Conservation (phyloP, 805 yeast genomes). For the Suhomyces canberraensis region DNA sequence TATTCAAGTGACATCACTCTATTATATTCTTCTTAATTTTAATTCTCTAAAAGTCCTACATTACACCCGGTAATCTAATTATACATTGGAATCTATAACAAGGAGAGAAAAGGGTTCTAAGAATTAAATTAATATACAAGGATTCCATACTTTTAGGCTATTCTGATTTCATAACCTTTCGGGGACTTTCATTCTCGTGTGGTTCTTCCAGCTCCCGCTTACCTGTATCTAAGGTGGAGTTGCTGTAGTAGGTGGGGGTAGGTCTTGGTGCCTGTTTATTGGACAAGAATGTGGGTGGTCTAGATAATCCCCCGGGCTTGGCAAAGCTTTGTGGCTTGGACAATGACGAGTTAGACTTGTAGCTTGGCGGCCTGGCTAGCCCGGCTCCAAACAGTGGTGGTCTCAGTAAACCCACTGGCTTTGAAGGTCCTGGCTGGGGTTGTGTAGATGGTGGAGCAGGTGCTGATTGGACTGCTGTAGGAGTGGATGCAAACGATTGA, state of each 20-base stretch:
- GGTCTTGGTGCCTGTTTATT: conserved; percentile 20
- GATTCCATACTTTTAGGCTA: neutral
- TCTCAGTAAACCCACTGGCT: conserved; percentile 7
- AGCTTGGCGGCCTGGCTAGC: conserved; percentile 24
- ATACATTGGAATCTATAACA: neutral
- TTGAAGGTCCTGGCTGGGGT: no score
- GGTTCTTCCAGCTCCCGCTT: conserved; percentile 7
- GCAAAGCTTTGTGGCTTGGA: conserved; percentile 25
- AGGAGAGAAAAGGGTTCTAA: neutral
- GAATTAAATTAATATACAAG: conserved; percentile 1
- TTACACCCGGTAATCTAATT: neutral
- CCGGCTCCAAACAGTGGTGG: conserved; percentile 24
- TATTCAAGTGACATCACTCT: no score
- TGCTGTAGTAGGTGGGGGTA: neutral
- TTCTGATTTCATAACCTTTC: conserved; percentile 9
- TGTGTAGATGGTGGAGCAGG: neutral
- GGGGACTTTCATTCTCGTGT: conserved; percentile 5
- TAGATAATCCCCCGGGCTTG: conserved; percentile 30
- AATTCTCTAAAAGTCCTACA: neutral
- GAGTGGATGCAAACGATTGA: neutral
- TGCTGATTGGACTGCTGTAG: neutral
- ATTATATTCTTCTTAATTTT: no score
- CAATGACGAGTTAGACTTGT: conserved; percentile 17
- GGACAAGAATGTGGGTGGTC: conserved; percentile 38
- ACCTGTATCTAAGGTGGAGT: neutral